Evolutionary conservation across 2,329 filamentous ascomycete species (phyloP).

Genomic region (Penicillium sp.): DNA sequence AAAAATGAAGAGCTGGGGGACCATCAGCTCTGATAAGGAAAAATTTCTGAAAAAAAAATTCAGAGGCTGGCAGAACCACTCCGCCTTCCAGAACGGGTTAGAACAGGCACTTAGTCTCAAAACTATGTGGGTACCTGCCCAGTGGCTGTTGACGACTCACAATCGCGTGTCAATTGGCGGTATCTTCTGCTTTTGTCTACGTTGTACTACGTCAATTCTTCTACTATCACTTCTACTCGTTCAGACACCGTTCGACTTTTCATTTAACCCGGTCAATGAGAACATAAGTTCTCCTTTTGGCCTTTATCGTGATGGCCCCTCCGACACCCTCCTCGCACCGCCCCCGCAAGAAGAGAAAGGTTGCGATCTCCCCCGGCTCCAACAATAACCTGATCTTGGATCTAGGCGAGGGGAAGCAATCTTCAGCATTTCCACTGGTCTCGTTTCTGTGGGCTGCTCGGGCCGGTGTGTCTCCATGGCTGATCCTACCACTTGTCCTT

Average conservation of each 20-base stretch:
- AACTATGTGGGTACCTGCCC: constrained; percentile 24
- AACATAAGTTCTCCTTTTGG: constrained; percentile 15
- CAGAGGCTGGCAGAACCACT: constrained; percentile 33
- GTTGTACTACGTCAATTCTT: constrained; percentile 1
- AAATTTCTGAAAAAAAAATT: constrained; percentile 29
- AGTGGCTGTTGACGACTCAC: constrained; percentile 6
- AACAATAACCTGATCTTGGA: constrained; percentile 48
- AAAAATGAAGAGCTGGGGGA: constrained; percentile 26
- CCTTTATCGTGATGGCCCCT: constrained; percentile 29
- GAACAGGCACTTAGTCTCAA: constrained; percentile 18
- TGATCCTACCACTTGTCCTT: constrained; percentile 80
- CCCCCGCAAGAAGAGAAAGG: constrained; percentile 49
- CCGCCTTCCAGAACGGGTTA: constrained; percentile 28
- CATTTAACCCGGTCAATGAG: constrained; percentile 23
- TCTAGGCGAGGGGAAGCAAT: constrained; percentile 45
- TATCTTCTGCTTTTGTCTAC: neutral
- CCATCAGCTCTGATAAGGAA: constrained; percentile 31
- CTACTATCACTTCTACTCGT: neutral
- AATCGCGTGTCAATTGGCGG: constrained; percentile 15
- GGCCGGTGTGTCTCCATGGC: constrained; percentile 82
- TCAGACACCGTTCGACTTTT: neutral
- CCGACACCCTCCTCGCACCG: constrained; percentile 39
- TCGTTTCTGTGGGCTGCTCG: constrained; percentile 94
- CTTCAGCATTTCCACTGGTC: constrained; percentile 82
- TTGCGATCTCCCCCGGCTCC: constrained; percentile 35